These are phyloP conservation scores for Colletotrichum neosansevieriae DNA, from an alignment of 2,329 filamentous ascomycete species.

Conservation along the genomic window DNA sequence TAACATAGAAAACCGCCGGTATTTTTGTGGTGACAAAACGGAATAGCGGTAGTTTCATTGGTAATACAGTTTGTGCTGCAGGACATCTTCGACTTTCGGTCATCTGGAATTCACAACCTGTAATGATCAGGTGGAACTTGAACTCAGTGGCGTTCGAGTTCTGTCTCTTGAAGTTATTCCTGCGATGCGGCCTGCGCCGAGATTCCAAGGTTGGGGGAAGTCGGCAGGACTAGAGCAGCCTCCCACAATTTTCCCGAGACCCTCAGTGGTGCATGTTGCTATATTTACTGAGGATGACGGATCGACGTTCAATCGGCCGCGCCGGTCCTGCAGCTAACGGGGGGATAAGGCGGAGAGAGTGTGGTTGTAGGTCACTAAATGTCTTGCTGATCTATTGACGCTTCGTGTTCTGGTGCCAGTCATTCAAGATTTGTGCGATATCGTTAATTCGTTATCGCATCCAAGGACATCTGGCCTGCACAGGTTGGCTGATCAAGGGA, in stretches of 20 bases:
- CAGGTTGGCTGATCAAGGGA: neutral
- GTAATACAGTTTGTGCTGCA: no score
- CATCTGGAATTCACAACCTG: no score
- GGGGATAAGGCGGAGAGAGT: neutral
- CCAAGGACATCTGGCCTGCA: neutral
- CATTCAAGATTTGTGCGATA: no score
- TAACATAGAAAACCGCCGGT: no score
- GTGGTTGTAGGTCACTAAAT: no score
- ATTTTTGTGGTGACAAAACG: no score
- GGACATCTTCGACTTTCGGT: no score
- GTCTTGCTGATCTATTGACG: neutral
- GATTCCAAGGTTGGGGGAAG: neutral
- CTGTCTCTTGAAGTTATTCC: no score
- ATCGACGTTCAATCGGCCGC: conserved; percentile 22
- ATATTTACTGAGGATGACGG: conserved; percentile 29
- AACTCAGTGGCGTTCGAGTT: no score
- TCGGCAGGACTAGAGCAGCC: neutral
- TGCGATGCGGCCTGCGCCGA: neutral
- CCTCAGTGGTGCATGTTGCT: conserved; percentile 11
- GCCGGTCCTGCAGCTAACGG: neutral
- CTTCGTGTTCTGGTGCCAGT: neutral
- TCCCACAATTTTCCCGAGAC: conserved; percentile 3
- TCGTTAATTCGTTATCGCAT: neutral
- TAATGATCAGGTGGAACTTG: no score
- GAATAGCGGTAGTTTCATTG: no score